Evolutionary conservation across 805 yeast species (phyloP).

Genomic region (Pichia nakasei): DNA sequence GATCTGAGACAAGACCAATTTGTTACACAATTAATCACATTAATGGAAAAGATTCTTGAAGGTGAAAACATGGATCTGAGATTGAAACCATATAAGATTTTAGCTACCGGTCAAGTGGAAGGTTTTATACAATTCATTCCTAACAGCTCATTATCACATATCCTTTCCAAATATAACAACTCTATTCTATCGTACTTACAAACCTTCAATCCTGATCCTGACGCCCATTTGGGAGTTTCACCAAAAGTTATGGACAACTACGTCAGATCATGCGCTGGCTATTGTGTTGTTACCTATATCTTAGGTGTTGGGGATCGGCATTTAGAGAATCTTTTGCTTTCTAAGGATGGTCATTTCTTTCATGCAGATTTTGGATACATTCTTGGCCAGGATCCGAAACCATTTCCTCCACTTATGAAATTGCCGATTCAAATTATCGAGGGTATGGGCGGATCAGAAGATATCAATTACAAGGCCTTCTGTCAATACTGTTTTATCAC

Average conservation of each 20-base stretch:
- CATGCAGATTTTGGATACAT: constrained; percentile 98
- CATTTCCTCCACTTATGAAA: constrained; percentile 97
- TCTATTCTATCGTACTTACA: constrained; percentile 62
- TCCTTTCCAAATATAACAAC: constrained; percentile 64
- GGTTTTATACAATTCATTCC: constrained; percentile 95
- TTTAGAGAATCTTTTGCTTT: constrained; percentile 73
- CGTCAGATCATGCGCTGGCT: constrained; percentile 93
- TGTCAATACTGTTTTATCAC: constrained; percentile 92
- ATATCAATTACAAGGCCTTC: constrained; percentile 78
- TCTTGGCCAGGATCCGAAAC: constrained; percentile 94
- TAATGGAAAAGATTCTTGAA: constrained; percentile 82
- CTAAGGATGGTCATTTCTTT: constrained; percentile 81
- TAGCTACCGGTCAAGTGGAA: constrained; percentile 85
- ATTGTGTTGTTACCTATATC: constrained; percentile 90
- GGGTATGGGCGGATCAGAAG: constrained; percentile 92
- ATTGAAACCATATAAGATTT: constrained; percentile 79
- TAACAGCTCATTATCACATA: constrained; percentile 78
- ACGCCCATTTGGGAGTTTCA: constrained; percentile 39
- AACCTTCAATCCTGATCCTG: constrained; percentile 51
- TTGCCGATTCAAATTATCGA: constrained; percentile 93
- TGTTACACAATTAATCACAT: constrained; percentile 83
- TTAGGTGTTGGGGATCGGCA: constrained; percentile 98
- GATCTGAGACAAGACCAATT: constrained; percentile 94
- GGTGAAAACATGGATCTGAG: constrained; percentile 86
- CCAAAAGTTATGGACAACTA: constrained; percentile 83